Evolutionary conservation across 139 green algal species (phyloP).

Genomic region (Eudorina sp.): DNA sequence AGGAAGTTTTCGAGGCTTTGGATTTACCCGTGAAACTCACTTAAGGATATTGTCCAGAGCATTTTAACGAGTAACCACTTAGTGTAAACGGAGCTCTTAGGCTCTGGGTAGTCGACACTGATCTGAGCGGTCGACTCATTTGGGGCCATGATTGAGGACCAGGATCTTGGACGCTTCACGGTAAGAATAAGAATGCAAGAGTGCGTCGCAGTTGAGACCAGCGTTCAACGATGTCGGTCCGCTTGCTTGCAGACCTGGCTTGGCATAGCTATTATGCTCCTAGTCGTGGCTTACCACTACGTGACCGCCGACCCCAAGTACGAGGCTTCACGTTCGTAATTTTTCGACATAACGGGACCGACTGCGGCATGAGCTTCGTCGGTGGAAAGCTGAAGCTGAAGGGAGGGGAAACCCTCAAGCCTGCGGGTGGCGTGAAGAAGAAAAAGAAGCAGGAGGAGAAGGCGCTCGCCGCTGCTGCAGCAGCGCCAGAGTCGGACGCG

Average conservation of each 20-base stretch:
- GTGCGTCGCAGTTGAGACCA: neutral
- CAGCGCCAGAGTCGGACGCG: conserved; percentile 35
- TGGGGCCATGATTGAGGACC: conserved; percentile 74
- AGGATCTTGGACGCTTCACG: conserved; percentile 73
- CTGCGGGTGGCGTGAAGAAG: conserved; percentile 80
- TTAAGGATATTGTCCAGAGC: no score
- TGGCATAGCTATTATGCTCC: conserved; percentile 78
- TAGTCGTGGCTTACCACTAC: conserved; percentile 88
- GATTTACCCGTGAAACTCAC: no score
- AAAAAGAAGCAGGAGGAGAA: conserved; percentile 78
- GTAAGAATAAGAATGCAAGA: conserved; percentile 45
- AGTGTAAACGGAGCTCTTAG: no score
- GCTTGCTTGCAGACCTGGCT: conserved; percentile 74
- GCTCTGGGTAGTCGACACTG: no score
- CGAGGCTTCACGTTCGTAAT: conserved; percentile 30
- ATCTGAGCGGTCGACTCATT: neutral
- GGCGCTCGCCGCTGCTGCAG: conserved; percentile 5
- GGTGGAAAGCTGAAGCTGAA: conserved; percentile 94
- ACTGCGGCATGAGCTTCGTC: conserved; percentile 75
- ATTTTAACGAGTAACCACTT: no score
- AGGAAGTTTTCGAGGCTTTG: no score
- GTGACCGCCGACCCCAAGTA: conserved; percentile 62
- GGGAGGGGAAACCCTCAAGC: conserved; percentile 69
- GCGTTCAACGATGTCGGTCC: neutral
- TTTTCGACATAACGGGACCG: neutral